phyloP scores from a whole-genome alignment of 768 basidiomycete genomes.

The Podaxis sp. region DNA sequence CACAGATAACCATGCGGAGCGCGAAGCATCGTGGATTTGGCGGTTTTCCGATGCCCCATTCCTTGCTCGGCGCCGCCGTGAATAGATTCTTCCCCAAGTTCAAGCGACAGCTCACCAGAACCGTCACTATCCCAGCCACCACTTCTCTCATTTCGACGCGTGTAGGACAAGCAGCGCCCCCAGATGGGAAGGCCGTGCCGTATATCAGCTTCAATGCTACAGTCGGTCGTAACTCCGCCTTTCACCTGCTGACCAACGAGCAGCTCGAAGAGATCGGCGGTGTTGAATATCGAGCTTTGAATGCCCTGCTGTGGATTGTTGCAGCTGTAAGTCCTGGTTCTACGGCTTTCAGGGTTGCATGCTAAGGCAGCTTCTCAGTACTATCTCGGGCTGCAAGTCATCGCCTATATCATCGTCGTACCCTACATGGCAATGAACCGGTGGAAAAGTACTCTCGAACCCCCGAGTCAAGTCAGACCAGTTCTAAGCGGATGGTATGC shows the following conservation, averaged over 20 bases:
- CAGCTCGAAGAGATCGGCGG: conserved; percentile 92
- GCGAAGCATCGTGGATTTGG: conserved; percentile 56
- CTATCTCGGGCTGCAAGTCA: conserved; percentile 67
- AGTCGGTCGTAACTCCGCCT: conserved; percentile 82
- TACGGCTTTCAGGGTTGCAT: conserved; percentile 7
- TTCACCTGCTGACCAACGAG: conserved; percentile 68
- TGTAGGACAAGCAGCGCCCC: conserved; percentile 42
- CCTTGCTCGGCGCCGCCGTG: conserved; percentile 51
- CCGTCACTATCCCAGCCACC: conserved; percentile 74
- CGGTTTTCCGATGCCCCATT: conserved; percentile 73
- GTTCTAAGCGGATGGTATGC: conserved; percentile 67
- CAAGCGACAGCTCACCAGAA: conserved; percentile 57
- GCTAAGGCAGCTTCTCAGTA: conserved; percentile 54
- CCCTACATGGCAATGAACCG: conserved; percentile 69
- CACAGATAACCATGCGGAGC: conserved; percentile 20
- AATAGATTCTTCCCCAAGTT: conserved; percentile 62
- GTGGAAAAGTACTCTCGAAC: conserved; percentile 62
- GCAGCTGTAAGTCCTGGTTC: conserved; percentile 52
- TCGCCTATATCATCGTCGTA: conserved; percentile 71
- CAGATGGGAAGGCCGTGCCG: conserved; percentile 43
- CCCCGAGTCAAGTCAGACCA: conserved; percentile 54
- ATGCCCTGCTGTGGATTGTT: conserved; percentile 80
- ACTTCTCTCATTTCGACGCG: conserved; percentile 54
- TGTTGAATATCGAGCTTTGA: conserved; percentile 87
- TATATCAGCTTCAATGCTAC: conserved; percentile 86